Evolutionary conservation across 1,284 basidiomycete species (phyloP).

Genomic region (Rhodotorula glutinis): DNA sequence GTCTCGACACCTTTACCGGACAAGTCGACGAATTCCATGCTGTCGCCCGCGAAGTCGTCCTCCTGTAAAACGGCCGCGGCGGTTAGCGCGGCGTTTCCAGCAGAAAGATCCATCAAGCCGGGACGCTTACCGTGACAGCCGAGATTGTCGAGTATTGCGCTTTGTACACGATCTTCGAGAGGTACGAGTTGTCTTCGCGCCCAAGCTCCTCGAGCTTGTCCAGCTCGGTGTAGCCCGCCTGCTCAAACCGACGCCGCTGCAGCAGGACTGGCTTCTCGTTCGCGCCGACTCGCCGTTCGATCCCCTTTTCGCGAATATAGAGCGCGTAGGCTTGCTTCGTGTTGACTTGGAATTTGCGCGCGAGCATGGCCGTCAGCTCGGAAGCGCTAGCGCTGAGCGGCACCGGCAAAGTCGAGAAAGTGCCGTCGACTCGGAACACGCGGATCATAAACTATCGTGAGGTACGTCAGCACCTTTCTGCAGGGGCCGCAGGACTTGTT

Average conservation of each 20-base stretch:
- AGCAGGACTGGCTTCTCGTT: slow-evolving; percentile 83
- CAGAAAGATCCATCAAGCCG: background rate
- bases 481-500: background rate
- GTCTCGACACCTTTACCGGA: slow-evolving; percentile 78
- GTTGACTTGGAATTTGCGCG: slow-evolving; percentile 39
- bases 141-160: slow-evolving; percentile 45
- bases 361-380: slow-evolving; percentile 36
- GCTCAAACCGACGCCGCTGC: slow-evolving; percentile 76
- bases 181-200: slow-evolving; percentile 75
- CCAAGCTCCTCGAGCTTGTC: slow-evolving; percentile 80
- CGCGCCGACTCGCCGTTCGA: slow-evolving; percentile 71
- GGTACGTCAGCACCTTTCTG: background rate
- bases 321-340: slow-evolving; percentile 26
- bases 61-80: slow-evolving; percentile 54
- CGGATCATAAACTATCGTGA: slow-evolving; percentile 40
- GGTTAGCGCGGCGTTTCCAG: background rate
- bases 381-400: slow-evolving; percentile 39
- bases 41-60: slow-evolving; percentile 69
- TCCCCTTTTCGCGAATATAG: slow-evolving; percentile 41
- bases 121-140: slow-evolving; percentile 8
- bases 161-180: slow-evolving; percentile 74
- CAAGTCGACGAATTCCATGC: slow-evolving; percentile 80
- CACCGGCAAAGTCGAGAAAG: slow-evolving; percentile 42
- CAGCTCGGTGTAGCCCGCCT: slow-evolving; percentile 79
- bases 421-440: slow-evolving; percentile 41